Base-by-base conservation (phyloP, 1,284 basidiomycete genomes). In the Tausonia pullulans region DNA sequence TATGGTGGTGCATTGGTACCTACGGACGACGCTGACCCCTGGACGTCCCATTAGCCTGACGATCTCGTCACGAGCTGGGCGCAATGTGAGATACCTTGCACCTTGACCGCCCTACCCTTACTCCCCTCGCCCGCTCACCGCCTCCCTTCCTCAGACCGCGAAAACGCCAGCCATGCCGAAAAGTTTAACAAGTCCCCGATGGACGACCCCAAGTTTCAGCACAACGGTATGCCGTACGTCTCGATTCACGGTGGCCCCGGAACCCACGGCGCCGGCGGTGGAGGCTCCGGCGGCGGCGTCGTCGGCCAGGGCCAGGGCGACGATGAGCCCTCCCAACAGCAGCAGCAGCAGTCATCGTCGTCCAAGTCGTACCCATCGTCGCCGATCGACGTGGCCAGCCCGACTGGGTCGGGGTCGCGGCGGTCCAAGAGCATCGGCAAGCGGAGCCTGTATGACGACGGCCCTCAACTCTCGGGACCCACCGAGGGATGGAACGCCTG, bases 21-120 rank as follows among this genome's bases (percentile, higher is more conserved):
- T 27, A 6, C 1, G 5, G 6, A 5, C 5, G 39, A 41, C 3
- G 11, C 16, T 53, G 41, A 4, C 41, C 5, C 11, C 7, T 8
- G 5, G 4, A n/a, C 1, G 44, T 40, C 4, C 6, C 39, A 5
- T 58, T 45, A 73, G 69, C 93, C 93, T 4, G 93, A 96, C 73
- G 92, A 97, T 74, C 78, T 86, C 13, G 84, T 96, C 62, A 87
- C 87, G 1, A 93, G 91, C 0, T 97, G 93, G 94, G 91, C 92
- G 71, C 88, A 90, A 72, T 95, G 95, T 78, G 93, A 87, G 73
- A 27, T 2, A 27, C 27, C 95, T 90, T 67, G 74, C 73, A 8
- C 4, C 50, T 48, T 60, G 43, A 48, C 69, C 69, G 39, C 39
- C 50, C 27, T 43, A 44, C 50, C 16, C 27, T 27, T 9, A 13